Base-by-base conservation (phyloP, 805 yeast genomes). In the Candida boleticola region DNA sequence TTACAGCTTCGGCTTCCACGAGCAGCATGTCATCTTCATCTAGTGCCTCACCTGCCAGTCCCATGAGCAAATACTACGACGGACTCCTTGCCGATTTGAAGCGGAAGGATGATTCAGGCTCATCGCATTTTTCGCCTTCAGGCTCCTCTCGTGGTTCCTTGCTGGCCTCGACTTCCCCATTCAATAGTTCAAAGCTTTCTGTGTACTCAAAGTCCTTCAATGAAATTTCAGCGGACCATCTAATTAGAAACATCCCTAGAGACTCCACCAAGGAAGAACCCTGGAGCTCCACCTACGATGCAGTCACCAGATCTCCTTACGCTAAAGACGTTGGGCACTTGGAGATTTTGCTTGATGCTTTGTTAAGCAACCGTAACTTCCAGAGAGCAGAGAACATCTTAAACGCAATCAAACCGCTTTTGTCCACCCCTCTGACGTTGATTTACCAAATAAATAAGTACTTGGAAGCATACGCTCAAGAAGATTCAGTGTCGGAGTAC, bases 261-360 rank as follows among this genome's bases (percentile, higher is more conserved):
- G 29, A 17, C 20, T 14, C 17, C 17, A 22, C 13, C 4, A 29
- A 31, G 20, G 35, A 29, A 5, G 41, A 38, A 23, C 19, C 69
- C 5, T 68, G 74, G 74, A 57, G 68, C n/a, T 67, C 74, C 0
- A 58, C 55, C 34, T 63, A 66, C 47, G 76, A 70, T 42, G 62
- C 67, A 0, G 74, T 68, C 10, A 51, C 66, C 21, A 51, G 76
- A 37, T 62, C 71, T 4, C 73, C 73, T 0, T 67, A 58, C 57
- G 73, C 84, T 4, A 77, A 75, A 54, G 83, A 80, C 48, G 75
- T 78, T n/a, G 68, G 73, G 40, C 83, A 83, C 52, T 68, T 84
- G 16, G 89, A 90, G 81, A 77, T 90, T 2, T 63, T 89, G 27
- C 69, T 88, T 31, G 96, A 89, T 52, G 92, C 93, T 0, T 83